A percentile compares a stretch with the other conserved stretches of the same genome.
Conservation (phyloP, 257 asterid species). For the Mitragyna speciosa region DNA sequence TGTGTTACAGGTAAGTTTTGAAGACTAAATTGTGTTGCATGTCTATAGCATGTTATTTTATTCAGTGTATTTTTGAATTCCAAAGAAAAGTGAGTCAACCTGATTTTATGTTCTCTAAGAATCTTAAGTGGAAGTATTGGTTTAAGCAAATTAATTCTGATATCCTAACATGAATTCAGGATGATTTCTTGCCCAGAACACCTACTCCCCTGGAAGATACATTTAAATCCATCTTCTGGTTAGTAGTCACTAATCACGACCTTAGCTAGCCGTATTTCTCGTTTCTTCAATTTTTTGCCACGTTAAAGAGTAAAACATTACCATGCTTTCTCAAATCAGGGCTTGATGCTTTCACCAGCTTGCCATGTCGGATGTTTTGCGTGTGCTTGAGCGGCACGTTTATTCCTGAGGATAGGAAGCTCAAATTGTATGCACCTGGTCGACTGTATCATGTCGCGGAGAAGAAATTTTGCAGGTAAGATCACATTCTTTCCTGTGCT, state of each 20-base stretch:
- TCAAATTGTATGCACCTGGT: slow-evolving; percentile 86
- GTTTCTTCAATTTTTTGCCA: slow-evolving; percentile 11
- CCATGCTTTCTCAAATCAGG: slow-evolving; percentile 42
- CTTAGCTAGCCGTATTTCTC: background rate
- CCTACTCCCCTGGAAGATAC: slow-evolving; percentile 93
- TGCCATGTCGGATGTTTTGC: slow-evolving; percentile 85
- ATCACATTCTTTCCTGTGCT: slow-evolving; percentile 1
- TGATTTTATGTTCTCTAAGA: too few species aligned
- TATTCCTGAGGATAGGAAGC: slow-evolving; percentile 91
- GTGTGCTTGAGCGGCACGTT: slow-evolving; percentile 94
- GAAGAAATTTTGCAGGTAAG: slow-evolving; percentile 86
- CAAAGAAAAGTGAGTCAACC: too few species aligned
- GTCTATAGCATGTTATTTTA: background rate
- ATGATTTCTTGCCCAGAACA: slow-evolving; percentile 95
- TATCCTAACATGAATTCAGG: slow-evolving; percentile 35
- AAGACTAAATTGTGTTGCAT: background rate
- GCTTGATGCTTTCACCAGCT: slow-evolving; percentile 77
- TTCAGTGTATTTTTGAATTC: too few species aligned
- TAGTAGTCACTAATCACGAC: slow-evolving; percentile 28
- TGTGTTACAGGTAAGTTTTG: slow-evolving; percentile 72
- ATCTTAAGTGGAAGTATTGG: too few species aligned
- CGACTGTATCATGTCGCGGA: slow-evolving; percentile 92
- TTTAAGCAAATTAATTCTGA: background rate
- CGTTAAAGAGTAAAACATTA: slow-evolving; percentile 31
- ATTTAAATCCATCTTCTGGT: slow-evolving; percentile 88